Evolutionary conservation across 176 grass and related monocot species (phyloP).

Genomic region (Poa pratensis): DNA sequence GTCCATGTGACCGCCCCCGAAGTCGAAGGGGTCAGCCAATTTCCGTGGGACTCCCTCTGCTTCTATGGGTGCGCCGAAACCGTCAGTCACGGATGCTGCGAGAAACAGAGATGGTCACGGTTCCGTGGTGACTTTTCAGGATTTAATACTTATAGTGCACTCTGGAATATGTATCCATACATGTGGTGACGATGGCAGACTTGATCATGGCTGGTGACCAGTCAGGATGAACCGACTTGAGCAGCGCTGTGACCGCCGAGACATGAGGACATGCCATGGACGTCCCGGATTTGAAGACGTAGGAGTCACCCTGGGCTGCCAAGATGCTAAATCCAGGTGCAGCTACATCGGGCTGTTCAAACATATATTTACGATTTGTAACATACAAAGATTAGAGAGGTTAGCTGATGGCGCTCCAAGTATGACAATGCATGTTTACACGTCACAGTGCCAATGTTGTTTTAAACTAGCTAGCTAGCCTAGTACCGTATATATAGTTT

Average conservation of each 20-base stretch:
- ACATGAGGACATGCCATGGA: constrained; percentile 58
- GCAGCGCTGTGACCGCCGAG: constrained; percentile 31
- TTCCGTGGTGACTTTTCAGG: no score
- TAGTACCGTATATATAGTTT: not conserved
- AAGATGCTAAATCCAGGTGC: constrained; percentile 45
- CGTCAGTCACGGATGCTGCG: not conserved
- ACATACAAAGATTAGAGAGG: not conserved
- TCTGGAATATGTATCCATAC: not conserved
- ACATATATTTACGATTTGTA: not conserved
- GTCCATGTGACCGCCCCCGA: not conserved
- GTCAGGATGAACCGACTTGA: constrained; percentile 40
- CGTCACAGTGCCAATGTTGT: no score
- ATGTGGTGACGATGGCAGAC: constrained; percentile 47
- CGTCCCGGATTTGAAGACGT: constrained; percentile 21
- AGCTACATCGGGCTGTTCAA: constrained; percentile 45
- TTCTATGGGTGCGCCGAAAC: constrained; percentile 3
- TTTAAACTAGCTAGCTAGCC: not conserved
- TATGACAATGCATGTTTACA: no score
- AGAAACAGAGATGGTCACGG: not conserved
- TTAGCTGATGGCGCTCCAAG: no score
- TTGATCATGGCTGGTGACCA: constrained; percentile 62
- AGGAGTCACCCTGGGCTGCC: not conserved
- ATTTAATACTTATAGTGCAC: not conserved
- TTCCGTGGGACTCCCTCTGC: constrained; percentile 28
- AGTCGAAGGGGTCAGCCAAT: constrained; percentile 18